These are phyloP conservation scores for Globisporangium cystogenes DNA, from an alignment of 352 stramenopile species.

Conservation along the genomic window DNA sequence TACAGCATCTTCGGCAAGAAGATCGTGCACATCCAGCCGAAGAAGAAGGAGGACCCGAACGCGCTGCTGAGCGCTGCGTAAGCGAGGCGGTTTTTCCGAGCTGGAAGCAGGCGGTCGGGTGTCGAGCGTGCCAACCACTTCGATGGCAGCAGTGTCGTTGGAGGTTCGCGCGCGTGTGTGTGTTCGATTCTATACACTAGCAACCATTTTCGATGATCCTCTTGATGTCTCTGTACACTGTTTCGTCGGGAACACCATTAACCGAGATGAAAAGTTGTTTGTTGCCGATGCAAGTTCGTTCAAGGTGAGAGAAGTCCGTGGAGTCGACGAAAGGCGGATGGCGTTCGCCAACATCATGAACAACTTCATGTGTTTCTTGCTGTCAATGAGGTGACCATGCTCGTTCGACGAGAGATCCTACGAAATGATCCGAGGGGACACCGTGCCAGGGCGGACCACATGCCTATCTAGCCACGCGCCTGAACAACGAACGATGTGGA, in stretches of 20 bases:
- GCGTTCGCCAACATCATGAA: too few species aligned
- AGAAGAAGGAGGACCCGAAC: conserved; percentile 26
- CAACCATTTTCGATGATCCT: too few species aligned
- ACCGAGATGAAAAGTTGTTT: too few species aligned
- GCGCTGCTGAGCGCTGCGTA: conserved; percentile 9
- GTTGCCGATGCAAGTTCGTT: too few species aligned
- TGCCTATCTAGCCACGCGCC: neutral
- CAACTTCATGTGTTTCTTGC: too few species aligned
- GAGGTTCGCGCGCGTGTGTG: neutral
- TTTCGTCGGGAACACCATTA: too few species aligned
- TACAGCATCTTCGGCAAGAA: conserved; percentile 52
- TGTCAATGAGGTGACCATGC: neutral
- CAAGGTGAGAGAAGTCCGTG: too few species aligned
- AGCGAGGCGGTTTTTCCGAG: too few species aligned
- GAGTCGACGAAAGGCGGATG: too few species aligned
- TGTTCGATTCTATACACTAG: neutral
- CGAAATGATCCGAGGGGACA: neutral
- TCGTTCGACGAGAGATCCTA: too few species aligned
- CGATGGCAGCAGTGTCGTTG: neutral
- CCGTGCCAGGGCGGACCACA: neutral
- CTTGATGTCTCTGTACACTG: too few species aligned
- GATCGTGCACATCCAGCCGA: conserved; percentile 51
- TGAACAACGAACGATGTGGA: too few species aligned
- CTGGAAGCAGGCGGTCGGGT: neutral
- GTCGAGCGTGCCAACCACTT: neutral